Evolutionary conservation across 2,329 filamentous ascomycete species (phyloP).

Genomic region (Aureobasidium sp.): DNA sequence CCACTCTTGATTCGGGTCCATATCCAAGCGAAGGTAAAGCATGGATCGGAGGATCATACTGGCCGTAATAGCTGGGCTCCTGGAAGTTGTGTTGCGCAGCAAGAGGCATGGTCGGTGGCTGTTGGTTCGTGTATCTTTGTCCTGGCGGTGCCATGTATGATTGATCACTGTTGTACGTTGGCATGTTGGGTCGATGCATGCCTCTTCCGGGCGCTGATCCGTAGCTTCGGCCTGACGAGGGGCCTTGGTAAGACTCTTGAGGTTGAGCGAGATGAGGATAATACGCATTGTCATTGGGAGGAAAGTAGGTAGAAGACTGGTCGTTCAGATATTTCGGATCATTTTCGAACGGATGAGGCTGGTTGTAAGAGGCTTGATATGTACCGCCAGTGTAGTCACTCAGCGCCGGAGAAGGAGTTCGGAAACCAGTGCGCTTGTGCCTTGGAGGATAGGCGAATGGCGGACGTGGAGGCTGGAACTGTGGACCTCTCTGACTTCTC

Average conservation of each 20-base stretch:
- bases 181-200: conserved; percentile 19
- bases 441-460: conserved; percentile 35
- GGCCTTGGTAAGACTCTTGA: background rate
- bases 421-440: conserved; percentile 33
- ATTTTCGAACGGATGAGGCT: background rate
- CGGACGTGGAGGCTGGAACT: conserved; percentile 26
- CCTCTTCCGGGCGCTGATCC: background rate
- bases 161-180: conserved; percentile 25
- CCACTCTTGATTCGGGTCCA: conserved; percentile 21
- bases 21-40: background rate
- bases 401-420: conserved; percentile 35
- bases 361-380: background rate
- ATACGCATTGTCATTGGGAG: background rate
- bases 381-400: conserved; percentile 26
- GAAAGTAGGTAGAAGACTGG: background rate
- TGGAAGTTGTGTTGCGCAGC: background rate
- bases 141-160: background rate
- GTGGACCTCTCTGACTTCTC: conserved; percentile 31
- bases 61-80: background rate
- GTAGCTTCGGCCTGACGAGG: background rate
- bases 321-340: background rate
- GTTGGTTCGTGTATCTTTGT: background rate
- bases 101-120: background rate
- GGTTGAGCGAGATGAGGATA: background rate
- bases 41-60: background rate